phyloP scores from a whole-genome alignment of 78 protist species.

The Dictyostelium citrinum region DNA sequence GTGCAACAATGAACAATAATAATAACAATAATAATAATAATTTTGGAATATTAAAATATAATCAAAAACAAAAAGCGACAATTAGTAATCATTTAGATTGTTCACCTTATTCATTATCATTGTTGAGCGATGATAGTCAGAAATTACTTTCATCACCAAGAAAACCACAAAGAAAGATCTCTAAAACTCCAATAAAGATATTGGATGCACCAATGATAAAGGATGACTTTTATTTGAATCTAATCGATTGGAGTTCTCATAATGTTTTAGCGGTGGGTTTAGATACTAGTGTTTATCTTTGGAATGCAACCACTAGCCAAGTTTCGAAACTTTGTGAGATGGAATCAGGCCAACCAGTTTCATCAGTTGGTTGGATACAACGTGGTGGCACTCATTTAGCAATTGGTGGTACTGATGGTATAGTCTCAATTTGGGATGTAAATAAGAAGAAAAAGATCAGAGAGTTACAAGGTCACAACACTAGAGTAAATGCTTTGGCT shows the following conservation, averaged over 20 bases:
- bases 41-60: neutral
- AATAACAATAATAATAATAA: neutral
- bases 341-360: conserved; percentile 9
- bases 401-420: conserved; percentile 88
- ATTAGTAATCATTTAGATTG: neutral
- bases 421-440: conserved; percentile 94
- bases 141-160: conserved; percentile 58
- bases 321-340: conserved; percentile 73
- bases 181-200: conserved; percentile 56
- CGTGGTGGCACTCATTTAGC: conserved; percentile 84
- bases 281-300: conserved; percentile 91
- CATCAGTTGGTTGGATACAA: conserved; percentile 60
- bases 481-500: conserved; percentile 90
- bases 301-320: conserved; percentile 92
- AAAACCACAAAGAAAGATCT: conserved; percentile 53
- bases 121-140: conserved; percentile 36
- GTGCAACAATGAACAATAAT: neutral
- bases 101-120: conserved; percentile 47
- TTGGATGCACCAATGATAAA: conserved; percentile 68
- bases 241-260: conserved; percentile 95
- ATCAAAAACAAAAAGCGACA: neutral
- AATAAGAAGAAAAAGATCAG: conserved; percentile 67
- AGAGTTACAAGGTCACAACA: conserved; percentile 83
- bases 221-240: conserved; percentile 97
- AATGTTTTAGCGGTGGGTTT: conserved; percentile 96